Evolutionary conservation across 805 yeast genomes (phyloP), one percentile per base, ranked within the genome.

Genomic region (Huiozyma naganishii): DNA sequence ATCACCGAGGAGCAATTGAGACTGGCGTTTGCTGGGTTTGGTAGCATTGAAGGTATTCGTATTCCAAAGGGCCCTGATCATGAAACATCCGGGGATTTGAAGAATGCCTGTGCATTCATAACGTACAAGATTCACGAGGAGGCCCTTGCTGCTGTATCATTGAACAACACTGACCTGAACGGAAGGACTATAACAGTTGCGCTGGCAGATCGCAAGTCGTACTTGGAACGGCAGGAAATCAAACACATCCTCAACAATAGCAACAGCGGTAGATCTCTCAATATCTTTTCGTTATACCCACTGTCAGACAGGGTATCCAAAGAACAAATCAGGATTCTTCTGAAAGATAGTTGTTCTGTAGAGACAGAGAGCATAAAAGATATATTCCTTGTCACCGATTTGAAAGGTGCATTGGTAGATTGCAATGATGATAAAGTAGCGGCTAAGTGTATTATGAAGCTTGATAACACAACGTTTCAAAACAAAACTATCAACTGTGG

Each of bases 51-150:
- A 43, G 62, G 60, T 34, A 57, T 83, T 0, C 67, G 56, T 37
- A 52, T 54, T 4, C 59, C 62, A 6, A 36, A n/a, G 6, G 41
- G 45, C 11, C 33, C 36, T 9, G 64, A 59, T 1, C 53, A 65
- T 6, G 7, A 23, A 17, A 29, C 29, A 27, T 17, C 23, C 23
- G 23, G 23, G 23, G 23, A 23, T 4, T 48, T 54, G 11, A 72
- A 79, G 53, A 77, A 76, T 39, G 89, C 90, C 0, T 79, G 71
- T 57, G 95, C 81, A 0, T 83, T 84, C 54, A 62, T 84, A 0
- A 65, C 74, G 0, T 83, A 76, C 51, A 45, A 53, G 2, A 59
- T 61, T 0, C 55, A 59, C 7, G 69, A 66, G 1, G 71, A 68
- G 3, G 83, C 87, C 0, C 53, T 61, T 0, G 55, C 56, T 4